Evolutionary conservation across 2,329 filamentous ascomycete genomes (phyloP), one percentile per base, ranked within the genome.

Genomic region (Ceratocystis cacaofunesta): DNA sequence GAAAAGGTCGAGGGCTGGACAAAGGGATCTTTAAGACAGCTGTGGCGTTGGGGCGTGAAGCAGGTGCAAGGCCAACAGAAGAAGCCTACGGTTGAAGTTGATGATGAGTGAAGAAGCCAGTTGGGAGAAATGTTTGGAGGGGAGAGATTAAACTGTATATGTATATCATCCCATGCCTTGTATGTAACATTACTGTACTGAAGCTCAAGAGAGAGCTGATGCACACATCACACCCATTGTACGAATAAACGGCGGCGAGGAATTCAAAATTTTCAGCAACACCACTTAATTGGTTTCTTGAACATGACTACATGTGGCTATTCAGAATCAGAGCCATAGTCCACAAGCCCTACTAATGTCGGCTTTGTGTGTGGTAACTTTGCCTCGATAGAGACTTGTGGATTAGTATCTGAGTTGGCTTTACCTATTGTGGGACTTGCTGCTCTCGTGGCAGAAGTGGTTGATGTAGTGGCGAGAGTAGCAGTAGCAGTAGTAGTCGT

Each of bases 1-100:
- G 84, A 86, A 70, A 85, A 89, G 72, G 76, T 90, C 68, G 83
- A 88, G 73, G 87, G 86, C 19, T 85, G 84, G 79, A 80, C 84
- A 70, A 87, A 86, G 76, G 81, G 83, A 36, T 78, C 78, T 67
- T 66, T 86, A 61, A 77, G 83, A 63, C 76, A 77, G 66, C 67
- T 85, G 36, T 83, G 76, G 70, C 77, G 77, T 30, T 85, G 82
- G 80, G 77, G 78, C 2, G 74, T 74, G 30, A 69, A 71, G n/a
- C 73, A 75, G 43, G 76, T 76, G 63, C 73, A 73, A 43, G 71
- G 72, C 46, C 77, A 77, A 64, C 75, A 73, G 68, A 74, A 72
- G 19, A 74, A 75, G 60, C 77, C 77, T 43, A 74, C 78, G 8
- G 76, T 77, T 67, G 66, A 77, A 65, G 73, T 63, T 12, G 65